phyloP scores from a whole-genome alignment of 352 stramenopile genomes.

The Phytophthora pini region DNA sequence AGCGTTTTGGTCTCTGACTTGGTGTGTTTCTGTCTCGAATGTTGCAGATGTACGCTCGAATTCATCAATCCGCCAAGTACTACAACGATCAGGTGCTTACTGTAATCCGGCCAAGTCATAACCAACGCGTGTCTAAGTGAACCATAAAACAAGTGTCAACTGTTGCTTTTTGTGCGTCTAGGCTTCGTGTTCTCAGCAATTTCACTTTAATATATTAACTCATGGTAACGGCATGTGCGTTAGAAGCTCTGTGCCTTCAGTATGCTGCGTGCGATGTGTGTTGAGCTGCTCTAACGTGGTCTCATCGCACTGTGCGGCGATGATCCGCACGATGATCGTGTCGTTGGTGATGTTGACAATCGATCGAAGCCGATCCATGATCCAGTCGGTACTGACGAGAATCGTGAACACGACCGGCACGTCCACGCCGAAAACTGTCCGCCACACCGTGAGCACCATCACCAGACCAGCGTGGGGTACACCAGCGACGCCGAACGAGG shows the following conservation, averaged over 20 bases:
- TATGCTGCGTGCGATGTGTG: conserved; percentile 32
- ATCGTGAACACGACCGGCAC: conserved; percentile 72
- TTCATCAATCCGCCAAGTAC: conserved; percentile 65
- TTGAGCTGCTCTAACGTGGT: conserved; percentile 36
- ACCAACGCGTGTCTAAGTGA: conserved; percentile 2
- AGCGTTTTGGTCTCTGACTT: conserved; percentile 9
- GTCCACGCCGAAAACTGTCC: conserved; percentile 65
- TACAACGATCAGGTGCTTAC: conserved; percentile 76
- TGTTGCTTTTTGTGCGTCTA: too few relatives aligned
- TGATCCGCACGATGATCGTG: conserved; percentile 79
- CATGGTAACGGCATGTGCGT: conserved; percentile 22
- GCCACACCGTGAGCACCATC: conserved; percentile 84
- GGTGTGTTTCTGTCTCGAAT: conserved; percentile 2
- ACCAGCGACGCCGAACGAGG: conserved; percentile 72
- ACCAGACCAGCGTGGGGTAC: conserved; percentile 78
- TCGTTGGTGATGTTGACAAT: conserved; percentile 88
- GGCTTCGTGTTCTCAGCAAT: background rate
- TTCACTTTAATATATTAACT: conserved; percentile 35
- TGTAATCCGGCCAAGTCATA: conserved; percentile 47
- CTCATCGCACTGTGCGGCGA: conserved; percentile 77
- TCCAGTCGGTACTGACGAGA: conserved; percentile 74
- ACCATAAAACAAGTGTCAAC: conserved; percentile 6
- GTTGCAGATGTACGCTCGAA: conserved; percentile 67
- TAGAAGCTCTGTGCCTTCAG: conserved; percentile 28
- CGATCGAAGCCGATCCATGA: conserved; percentile 74